Evolutionary conservation across 208 protist species (phyloP), one percentile per base, ranked within the genome.

Genomic region (Hexamita inflata): DNA sequence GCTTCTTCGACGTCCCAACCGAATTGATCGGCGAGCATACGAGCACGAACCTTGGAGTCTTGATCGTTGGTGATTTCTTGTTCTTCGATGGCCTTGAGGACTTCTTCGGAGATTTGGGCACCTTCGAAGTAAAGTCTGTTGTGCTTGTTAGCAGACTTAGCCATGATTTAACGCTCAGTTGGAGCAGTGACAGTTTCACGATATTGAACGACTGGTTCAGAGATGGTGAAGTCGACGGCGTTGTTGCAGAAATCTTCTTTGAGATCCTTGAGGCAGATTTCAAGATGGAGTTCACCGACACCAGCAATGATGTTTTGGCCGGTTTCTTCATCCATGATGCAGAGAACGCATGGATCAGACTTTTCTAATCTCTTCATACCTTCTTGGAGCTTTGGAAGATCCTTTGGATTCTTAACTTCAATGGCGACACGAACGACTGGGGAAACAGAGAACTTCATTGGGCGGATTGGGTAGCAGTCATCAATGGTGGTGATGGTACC

Each of bases 381-480:
- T 82, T 97, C 94, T 59, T 95, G 92, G 13, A 97, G 82, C 86
- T 96, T 96, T 76, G 93, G 92, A 49, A 97, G 86, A 82, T 97
- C 94, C 40, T 87, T 70, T 58, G 93, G 86, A 84, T 97, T 95
- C 88, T 93, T 96, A 75, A 89, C 85, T 84, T 94, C 89, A 53
- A 98, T 93, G 53, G 94, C 93, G 58, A 96, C 91, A 86, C 94
- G 91, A 67, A 99, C 96, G 82, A 96, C 93, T 65, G 94, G 93
- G 19, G 94, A 96, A 75, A 98, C 94, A 59, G 91, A 95, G 91
- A 96, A 99, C 88, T 98, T 98, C 96, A 98, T 98, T 42, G 86
- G 82, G n/a, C 77, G 76, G 80, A 95, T 89, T 78, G 86, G 86
- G 84, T 91, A 86, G n/a, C 88, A 86, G 42, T 58, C 38, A 38